Percentiles rank a stretch among this genome's conserved stretches.
These are phyloP conservation scores for Thinopyrum elongatum DNA, from an alignment of 176 grass and related monocot species.

Conservation along the genomic window DNA sequence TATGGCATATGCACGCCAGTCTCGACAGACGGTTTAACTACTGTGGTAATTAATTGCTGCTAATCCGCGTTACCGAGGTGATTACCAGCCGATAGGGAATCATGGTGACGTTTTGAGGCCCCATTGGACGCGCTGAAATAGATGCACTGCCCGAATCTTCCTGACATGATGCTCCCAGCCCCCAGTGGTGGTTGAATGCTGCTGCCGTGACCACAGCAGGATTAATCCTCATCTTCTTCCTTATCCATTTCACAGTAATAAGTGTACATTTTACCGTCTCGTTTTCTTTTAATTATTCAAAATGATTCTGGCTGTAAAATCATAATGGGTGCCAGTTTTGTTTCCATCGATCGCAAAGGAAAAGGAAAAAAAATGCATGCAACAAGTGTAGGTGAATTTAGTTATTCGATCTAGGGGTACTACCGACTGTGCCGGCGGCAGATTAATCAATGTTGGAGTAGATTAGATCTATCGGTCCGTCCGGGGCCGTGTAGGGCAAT, in stretches of 20 bases:
- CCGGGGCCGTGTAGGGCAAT: neutral
- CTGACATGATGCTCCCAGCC: neutral
- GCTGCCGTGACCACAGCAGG: neutral
- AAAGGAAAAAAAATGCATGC: neutral
- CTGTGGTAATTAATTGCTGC: neutral
- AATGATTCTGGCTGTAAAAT: neutral
- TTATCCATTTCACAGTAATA: neutral
- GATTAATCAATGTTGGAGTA: neutral
- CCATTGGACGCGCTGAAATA: neutral
- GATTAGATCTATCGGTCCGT: neutral
- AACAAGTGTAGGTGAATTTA: neutral
- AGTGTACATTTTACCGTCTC: neutral
- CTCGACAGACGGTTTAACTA: neutral
- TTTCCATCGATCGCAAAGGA: neutral
- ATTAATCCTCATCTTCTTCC: neutral
- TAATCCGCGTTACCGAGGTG: neutral
- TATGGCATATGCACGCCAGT: neutral
- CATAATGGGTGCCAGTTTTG: neutral
- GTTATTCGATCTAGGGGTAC: neutral
- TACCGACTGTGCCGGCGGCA: neutral
- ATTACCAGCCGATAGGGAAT: neutral
- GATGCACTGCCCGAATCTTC: conserved; percentile 3
- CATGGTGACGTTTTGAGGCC: neutral
- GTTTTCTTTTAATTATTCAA: neutral
- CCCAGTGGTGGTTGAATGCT: neutral